Base-by-base conservation (phyloP, 2,329 filamentous ascomycete species). In the Aureobasidium pullulans region DNA sequence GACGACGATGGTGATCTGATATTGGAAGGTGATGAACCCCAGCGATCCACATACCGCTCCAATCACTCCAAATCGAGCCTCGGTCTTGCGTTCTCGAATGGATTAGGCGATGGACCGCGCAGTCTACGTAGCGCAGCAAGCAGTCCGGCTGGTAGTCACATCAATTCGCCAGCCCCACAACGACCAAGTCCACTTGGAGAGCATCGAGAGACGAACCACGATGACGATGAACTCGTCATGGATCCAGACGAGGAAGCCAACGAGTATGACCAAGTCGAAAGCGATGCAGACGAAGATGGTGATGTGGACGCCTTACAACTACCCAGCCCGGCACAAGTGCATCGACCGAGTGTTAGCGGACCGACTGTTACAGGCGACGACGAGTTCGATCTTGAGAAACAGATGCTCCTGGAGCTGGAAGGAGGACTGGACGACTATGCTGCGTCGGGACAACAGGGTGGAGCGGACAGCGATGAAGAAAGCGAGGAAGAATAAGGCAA, bases 41-140 rank as follows among this genome's bases (percentile, higher is more conserved):
- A 44, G 19, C 42, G 23, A n/a, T 19, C 23, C 6, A 40, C 43
- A 37, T 57, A 57, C 28, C 42, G 68, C 60, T 58, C 64, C 65
- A 48, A 58, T 40, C 32, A 64, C 60, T 32, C 60, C 52, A 34
- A 64, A 57, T 16, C 65, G 64, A 9, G 67, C 68, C 66, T 65
- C 64, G 3, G 52, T 28, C 67, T 69, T 23, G 69, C 68, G 8
- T 57, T 71, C 3, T 63, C 63, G 29, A 68, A 68, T 2, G 65
- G 66, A 29, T 63, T 73, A 1, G 70, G 69, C 23, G 67, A 68
- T 29, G 75, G 75, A 3, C 76, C 76, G 2, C 76, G 77, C 46
- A 74, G 70, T 15, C 68, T 78, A 39, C 72, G 71, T 15, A 75
- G 72, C 61, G 76, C 75, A 1, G 74, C 75, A 7, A 76, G 69